Evolutionary conservation across 208 protist genomes (phyloP), one percentile per base, ranked within the genome.

Genomic region (Wallacemonas rigidus): DNA sequence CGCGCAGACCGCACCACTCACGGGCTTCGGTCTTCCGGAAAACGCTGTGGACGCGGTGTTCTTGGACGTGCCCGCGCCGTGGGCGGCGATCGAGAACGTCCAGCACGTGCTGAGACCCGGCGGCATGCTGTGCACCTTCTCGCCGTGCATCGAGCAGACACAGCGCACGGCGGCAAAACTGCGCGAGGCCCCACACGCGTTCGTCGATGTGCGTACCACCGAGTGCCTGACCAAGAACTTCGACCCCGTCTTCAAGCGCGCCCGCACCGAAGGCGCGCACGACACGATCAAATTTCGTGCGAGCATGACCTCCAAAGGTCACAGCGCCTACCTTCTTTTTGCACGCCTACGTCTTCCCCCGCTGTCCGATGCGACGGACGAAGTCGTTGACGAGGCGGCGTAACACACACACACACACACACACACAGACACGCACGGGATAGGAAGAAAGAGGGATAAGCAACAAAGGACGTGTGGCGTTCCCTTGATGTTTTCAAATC

Each of bases 111-210:
- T 97, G 38, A 80, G 84, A 17, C 85, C 83, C 12, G 90, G 88
- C 41, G 93, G 92, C 8, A 91, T 95, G 79, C 80, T 98, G 2
- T 96, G 90, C 79, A 98, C 89, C 68, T 98, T 97, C 70, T 97
- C 92, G 2, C 95, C 95, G 4, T 98, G 95, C 80, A 97, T 98
- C 71, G 95, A 98, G 81, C 95, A 98, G 80, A 89, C 89, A 1
- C 95, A 98, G 83, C 84, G 91, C 43, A 95, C 90, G 17, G 85
- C 73, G 41, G 71, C 80, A n/a, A 70, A 63, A 8, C 72, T 98
- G 26, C 82, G 88, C 8, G 73, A 92, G 48, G 68, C 77, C 5
- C 85, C 87, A 40, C 77, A 87, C 69, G 79, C 84, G 63, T 97
- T 96, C 62, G 76, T 95, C 17, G 88, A 96, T 69, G 86, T 97